A percentile compares a stretch with the other conserved stretches of the same genome.
phyloP scores from a whole-genome alignment of 805 yeast species.

The Myxozyma mucilagina region DNA sequence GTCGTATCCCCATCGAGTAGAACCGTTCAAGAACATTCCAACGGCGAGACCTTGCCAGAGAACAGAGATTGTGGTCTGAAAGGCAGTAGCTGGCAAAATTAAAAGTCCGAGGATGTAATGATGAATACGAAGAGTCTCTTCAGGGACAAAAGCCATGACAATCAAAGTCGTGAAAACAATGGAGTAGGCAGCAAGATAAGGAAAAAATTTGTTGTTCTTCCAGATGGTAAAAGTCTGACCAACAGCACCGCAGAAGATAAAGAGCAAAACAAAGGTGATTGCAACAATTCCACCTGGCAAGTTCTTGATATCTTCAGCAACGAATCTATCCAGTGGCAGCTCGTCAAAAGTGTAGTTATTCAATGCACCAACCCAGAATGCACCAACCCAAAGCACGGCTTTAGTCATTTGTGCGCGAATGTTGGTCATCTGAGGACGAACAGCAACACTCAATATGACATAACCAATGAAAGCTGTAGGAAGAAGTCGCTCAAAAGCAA shows the following conservation, averaged over 20 bases:
- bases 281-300: conserved; percentile 79
- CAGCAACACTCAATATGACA: conserved; percentile 60
- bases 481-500: conserved; percentile 70
- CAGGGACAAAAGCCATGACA: conserved; percentile 55
- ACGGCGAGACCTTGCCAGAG: conserved; percentile 80
- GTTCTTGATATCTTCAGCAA: conserved; percentile 63
- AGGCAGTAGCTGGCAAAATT: conserved; percentile 81
- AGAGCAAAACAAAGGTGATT: conserved; percentile 50
- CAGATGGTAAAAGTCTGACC: conserved; percentile 79
- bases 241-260: conserved; percentile 56
- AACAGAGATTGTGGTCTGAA: conserved; percentile 45
- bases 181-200: conserved; percentile 58
- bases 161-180: conserved; percentile 48
- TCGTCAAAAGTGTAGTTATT: conserved; percentile 88
- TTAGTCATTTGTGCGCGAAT: conserved; percentile 41
- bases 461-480: conserved; percentile 73
- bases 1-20: conserved; percentile 91
- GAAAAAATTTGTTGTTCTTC: conserved; percentile 59
- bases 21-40: conserved; percentile 81
- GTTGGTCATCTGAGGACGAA: conserved; percentile 33
- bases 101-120: conserved; percentile 68
- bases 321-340: conserved; percentile 82
- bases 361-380: conserved; percentile 80
- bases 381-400: conserved; percentile 67
- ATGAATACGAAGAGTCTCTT: conserved; percentile 72